Evolutionary conservation across 257 asterid genomes (phyloP), one percentile per base, ranked within the genome.

Genomic region (Salvia rosmarinus): DNA sequence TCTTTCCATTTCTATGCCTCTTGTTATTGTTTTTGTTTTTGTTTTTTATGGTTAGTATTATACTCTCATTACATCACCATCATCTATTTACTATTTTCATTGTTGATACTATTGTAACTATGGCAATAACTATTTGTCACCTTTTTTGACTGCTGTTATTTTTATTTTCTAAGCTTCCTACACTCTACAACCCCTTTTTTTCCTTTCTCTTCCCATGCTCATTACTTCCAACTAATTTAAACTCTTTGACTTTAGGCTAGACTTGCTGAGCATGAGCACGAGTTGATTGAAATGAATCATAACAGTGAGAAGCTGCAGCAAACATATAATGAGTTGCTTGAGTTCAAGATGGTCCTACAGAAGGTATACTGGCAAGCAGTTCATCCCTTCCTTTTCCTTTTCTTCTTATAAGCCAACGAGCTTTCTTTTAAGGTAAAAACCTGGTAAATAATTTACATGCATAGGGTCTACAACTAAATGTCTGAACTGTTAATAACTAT

Each of bases 261-360:
- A 82, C 86, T 91, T 43, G 85, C 78, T 42, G 97, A 90, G 78
- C 98, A 92, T 80, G 99, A 95, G 71, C 95, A 92, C 4, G 99
- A 87, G 90, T 84, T 92, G 64, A 85, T 85, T 85, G 99, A 95
- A 83, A 92, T 92, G 97, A 95, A 90, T 77, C 73, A 87, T 73
- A 95, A 91, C 67, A 85, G 88, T 39, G 99, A 95, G 78, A 90
- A 92, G 74, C 83, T 95, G 82, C 91, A 80, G 84, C 92, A 87
- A 81, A 74, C 97, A 50, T 90, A 88, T 80, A 95, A 95, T 75
- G 99, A 95, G 86, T 79, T 95, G 82, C 90, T 95, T 64, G 99
- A 95, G 88, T 95, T 90, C 89, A 95, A 86, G 86, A 85, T 95
- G 91, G 99, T 92, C 70, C 71, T 92, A 86, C 96, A 89, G 84